These are phyloP conservation scores for Taphrina betulina DNA, from an alignment of 1,139 yeast species.

Conservation along the genomic window DNA sequence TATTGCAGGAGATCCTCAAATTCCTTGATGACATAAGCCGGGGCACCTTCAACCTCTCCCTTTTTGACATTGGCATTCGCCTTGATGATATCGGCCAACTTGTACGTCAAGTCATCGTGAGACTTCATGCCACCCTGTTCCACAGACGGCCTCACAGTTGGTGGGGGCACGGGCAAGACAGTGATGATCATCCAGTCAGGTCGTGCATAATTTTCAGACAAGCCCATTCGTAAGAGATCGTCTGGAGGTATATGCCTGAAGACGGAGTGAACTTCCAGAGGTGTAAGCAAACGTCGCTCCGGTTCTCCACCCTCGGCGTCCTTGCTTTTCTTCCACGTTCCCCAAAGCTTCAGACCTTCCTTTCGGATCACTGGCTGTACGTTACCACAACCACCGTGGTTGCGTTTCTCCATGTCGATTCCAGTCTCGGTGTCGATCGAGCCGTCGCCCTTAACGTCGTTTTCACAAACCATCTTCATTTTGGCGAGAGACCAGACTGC, in stretches of 20 bases:
- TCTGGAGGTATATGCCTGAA: constrained; percentile 85
- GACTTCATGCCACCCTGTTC: constrained; percentile 99
- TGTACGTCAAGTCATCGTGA: constrained; percentile 97
- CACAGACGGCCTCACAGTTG: constrained; percentile 97
- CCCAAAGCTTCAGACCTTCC: constrained; percentile 93
- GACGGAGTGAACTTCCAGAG: constrained; percentile 84
- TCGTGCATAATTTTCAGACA: constrained; percentile 92
- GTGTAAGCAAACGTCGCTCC: constrained; percentile 83
- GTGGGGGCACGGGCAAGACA: constrained; percentile 99
- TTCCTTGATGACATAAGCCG: constrained; percentile 95
- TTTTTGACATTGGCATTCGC: constrained; percentile 96
- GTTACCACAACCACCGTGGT: constrained; percentile 98
- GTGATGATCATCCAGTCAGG: constrained; percentile 99
- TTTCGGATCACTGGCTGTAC: constrained; percentile 93
- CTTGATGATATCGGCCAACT: constrained; percentile 92
- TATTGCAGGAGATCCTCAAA: constrained; percentile 92
- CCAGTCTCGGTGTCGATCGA: constrained; percentile 50
- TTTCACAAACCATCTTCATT: constrained; percentile 92
- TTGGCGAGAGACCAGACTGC: constrained; percentile 95
- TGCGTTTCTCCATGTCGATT: constrained; percentile 43
- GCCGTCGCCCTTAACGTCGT: constrained; percentile 64
- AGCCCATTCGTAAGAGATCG: constrained; percentile 80
- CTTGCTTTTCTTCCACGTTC: constrained; percentile 93
- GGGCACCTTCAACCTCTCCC: constrained; percentile 96
- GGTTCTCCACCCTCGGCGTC: constrained; percentile 77